phyloP scores from a whole-genome alignment of 169 alveolate genomes.

The Cryptosporidium meleagridis region DNA sequence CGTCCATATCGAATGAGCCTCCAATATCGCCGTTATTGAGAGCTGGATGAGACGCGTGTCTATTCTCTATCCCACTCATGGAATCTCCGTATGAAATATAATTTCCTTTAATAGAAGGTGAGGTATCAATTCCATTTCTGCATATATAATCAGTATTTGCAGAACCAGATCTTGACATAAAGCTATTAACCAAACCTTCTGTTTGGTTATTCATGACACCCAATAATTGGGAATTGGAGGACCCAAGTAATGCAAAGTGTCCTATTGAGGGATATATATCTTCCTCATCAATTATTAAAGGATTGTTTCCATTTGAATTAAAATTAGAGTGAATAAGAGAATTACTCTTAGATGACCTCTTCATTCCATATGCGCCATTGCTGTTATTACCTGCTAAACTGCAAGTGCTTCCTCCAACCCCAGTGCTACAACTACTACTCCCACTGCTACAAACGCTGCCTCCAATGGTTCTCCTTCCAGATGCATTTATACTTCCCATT shows the following conservation, averaged over 20 bases:
- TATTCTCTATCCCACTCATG: neutral
- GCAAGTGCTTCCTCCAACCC: constrained; percentile 15
- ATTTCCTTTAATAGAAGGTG: constrained; percentile 26
- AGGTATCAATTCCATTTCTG: constrained; percentile 14
- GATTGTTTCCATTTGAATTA: neutral
- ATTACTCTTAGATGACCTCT: neutral
- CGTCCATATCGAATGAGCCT: constrained; percentile 12
- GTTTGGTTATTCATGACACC: neutral
- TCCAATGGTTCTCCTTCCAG: neutral
- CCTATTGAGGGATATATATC: constrained; percentile 56
- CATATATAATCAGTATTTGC: constrained; percentile 6
- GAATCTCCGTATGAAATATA: constrained; percentile 1
- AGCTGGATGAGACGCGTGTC: constrained; percentile 2
- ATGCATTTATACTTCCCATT: neutral
- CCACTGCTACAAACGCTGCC: constrained; percentile 7
- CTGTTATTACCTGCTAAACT: neutral
- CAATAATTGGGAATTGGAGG: constrained; percentile 5
- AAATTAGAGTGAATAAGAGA: neutral
- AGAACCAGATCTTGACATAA: constrained; percentile 9
- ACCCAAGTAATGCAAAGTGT: constrained; percentile 15
- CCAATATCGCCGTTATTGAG: neutral
- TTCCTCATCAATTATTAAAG: constrained; percentile 26
- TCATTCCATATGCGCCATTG: constrained; percentile 2
- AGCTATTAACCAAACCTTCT: neutral
- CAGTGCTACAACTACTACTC: constrained; percentile 8